Conservation (phyloP, 1,284 basidiomycete species). For the Prillingera fragicola region DNA sequence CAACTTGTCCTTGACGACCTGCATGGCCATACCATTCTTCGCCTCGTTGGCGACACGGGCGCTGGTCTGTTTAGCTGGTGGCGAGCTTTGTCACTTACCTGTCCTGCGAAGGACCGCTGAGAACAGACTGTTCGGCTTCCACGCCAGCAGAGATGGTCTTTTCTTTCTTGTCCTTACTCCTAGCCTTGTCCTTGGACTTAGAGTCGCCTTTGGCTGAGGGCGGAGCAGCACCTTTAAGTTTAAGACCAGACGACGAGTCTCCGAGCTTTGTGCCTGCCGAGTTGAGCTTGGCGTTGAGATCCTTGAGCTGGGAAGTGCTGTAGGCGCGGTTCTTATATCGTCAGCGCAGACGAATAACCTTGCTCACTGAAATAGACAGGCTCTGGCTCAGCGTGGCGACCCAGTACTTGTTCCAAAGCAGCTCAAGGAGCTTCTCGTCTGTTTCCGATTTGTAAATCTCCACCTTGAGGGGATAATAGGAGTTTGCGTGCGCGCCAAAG, state of each 20-base stretch:
- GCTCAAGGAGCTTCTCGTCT: slow-evolving; percentile 76
- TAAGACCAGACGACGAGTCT: slow-evolving; percentile 19
- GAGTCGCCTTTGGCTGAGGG: slow-evolving; percentile 52
- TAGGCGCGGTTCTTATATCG: slow-evolving; percentile 77
- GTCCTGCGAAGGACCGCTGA: slow-evolving; percentile 76
- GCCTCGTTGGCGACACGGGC: slow-evolving; percentile 79
- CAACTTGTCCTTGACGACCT: slow-evolving; percentile 70
- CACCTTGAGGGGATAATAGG: slow-evolving; percentile 90
- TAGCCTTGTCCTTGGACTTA: slow-evolving; percentile 39
- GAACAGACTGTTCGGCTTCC: slow-evolving; percentile 50
- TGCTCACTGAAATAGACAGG: slow-evolving; percentile 75
- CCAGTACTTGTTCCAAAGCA: slow-evolving; percentile 99
- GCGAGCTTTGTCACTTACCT: slow-evolving; percentile 53
- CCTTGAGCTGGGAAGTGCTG: slow-evolving; percentile 77
- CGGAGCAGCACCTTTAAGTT: slow-evolving; percentile 18
- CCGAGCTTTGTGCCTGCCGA: slow-evolving; percentile 24
- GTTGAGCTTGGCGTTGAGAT: slow-evolving; percentile 77
- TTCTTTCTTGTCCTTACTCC: slow-evolving; percentile 49
- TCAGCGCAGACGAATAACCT: neutral
- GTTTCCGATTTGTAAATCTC: slow-evolving; percentile 89
- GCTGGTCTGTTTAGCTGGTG: slow-evolving; percentile 49
- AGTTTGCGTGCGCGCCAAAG: slow-evolving; percentile 95
- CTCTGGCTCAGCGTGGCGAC: slow-evolving; percentile 90
- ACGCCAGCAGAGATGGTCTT: slow-evolving; percentile 36
- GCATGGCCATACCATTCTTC: slow-evolving; percentile 82